Base-by-base conservation (phyloP, 305 asterid genomes). In the Salvia sclarea region DNA sequence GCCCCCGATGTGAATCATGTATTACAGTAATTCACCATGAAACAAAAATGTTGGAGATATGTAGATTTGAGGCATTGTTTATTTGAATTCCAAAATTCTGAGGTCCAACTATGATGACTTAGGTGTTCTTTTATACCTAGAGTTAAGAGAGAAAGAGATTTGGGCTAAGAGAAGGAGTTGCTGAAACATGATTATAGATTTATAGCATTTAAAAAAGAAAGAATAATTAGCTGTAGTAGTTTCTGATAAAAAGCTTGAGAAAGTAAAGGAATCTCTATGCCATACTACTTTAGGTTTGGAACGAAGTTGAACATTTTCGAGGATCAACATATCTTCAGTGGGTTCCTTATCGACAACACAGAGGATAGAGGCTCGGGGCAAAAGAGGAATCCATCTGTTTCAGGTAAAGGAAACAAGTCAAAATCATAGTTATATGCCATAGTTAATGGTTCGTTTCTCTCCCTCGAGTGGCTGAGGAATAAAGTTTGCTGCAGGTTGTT, bases 301-400 rank as follows among this genome's bases (percentile, higher is more conserved):
- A 59, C 24, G 69, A 43, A 53, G 48, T 43, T 59, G 62, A 67
- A 70, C 65, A 68, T 20, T 70, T 33, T 33, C 35, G 53, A 70
- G 70, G 66, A 66, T 80, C 49, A 66, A 69, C 76, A 31, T 60
- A 64, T 82, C 77, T 61, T 71, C 73, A 71, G 69, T 70, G 75
- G 84, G 83, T 76, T 84, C 82, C 88, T 83, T 83, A 79, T 83
- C 88, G 68, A 78, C 87, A 76, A 68, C 66, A 71, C 53, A 67
- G 75, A 48, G 66, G 88, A 81, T 65, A 64, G 72, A 48, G 77
- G 4, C 30, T 25, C 4, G 4, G 4, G 30, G 30, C n/a, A 75
- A 52, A 75, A 57, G 62, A 83, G 76, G 76, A 61, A 74, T 72
- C 78, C 71, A 75, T 52, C 17, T 22, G 68, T 72, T 76, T 75